These are phyloP conservation scores for Ceratocystis albifundus DNA, from an alignment of 2,329 filamentous ascomycete genomes.

Conservation along the genomic window DNA sequence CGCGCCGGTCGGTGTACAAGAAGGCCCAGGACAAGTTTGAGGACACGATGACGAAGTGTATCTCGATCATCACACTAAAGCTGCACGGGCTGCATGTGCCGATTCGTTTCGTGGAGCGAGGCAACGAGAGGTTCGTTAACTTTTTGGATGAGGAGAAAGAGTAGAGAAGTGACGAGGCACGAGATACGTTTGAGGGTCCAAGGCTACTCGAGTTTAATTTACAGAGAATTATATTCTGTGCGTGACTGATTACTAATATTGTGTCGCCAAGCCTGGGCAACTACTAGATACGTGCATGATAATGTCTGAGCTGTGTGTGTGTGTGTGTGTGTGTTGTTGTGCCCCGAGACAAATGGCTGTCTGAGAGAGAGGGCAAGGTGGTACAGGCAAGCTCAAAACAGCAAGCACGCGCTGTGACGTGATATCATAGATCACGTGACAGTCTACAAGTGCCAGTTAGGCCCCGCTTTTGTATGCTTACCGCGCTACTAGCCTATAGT, in stretches of 20 bases:
- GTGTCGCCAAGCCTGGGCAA: not conserved
- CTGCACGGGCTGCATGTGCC: conserved; percentile 51
- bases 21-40: conserved; percentile 47
- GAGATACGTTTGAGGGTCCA: not conserved
- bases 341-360: no score
- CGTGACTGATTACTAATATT: not conserved
- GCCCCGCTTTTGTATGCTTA: not conserved
- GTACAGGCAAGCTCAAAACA: not conserved
- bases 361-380: no score
- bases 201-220: not conserved
- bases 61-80: conserved; percentile 60
- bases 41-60: conserved; percentile 43
- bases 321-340: no score
- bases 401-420: not conserved
- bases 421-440: not conserved
- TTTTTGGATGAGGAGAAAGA: conserved; percentile 24
- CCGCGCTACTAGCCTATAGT: not conserved
- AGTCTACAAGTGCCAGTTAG: not conserved
- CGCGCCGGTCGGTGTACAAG: conserved; percentile 45
- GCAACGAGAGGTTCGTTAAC: conserved; percentile 54
- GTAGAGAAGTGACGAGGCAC: not conserved
- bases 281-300: not conserved
- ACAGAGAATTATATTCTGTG: not conserved
- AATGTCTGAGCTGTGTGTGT: no score
- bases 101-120: conserved; percentile 56